These are phyloP conservation scores for Kodamaea anthophila DNA, from an alignment of 1,139 yeast genomes.

Conservation along the genomic window DNA sequence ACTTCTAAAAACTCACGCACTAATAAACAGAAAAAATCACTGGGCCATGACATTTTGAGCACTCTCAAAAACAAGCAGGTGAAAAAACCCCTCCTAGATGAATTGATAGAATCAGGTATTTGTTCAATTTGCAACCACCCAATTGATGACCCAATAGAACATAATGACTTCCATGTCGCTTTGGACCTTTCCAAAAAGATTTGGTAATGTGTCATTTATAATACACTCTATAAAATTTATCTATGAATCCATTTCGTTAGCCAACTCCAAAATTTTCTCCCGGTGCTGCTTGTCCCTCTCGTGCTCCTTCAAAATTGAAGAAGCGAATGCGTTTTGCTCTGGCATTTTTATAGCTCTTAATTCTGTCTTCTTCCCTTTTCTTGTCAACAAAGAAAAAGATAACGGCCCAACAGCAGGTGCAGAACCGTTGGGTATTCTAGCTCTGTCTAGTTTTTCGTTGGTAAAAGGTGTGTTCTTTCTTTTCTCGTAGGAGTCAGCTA, in stretches of 20 bases:
- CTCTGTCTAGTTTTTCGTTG: constrained; percentile 1
- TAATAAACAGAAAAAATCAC: constrained; percentile 3
- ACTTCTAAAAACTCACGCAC: constrained; percentile 1
- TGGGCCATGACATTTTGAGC: constrained; percentile 17
- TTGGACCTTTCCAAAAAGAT: constrained; percentile 27
- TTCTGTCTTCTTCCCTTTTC: constrained; percentile 40
- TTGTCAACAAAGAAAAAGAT: constrained; percentile 50
- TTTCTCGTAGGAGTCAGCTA: constrained; percentile 43
- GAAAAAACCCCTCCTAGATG: constrained; percentile 14
- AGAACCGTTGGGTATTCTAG: background rate
- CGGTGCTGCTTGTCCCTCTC: constrained; percentile 31
- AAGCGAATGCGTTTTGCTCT: constrained; percentile 41
- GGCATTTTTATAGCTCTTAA: constrained; percentile 45
- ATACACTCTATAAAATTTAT: background rate
- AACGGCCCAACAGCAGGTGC: constrained; percentile 15
- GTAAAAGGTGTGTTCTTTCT: constrained; percentile 13
- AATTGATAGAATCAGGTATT: constrained; percentile 13
- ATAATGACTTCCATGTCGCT: constrained; percentile 37
- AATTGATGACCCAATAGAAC: constrained; percentile 32
- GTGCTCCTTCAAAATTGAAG: constrained; percentile 27
- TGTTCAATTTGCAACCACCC: constrained; percentile 23
- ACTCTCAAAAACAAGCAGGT: constrained; percentile 13
- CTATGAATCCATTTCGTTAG: constrained; percentile 28
- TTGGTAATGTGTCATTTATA: background rate
- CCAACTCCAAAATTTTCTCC: constrained; percentile 38